Base-by-base conservation (phyloP, 306 rosid species). In the Prunus dulcis region DNA sequence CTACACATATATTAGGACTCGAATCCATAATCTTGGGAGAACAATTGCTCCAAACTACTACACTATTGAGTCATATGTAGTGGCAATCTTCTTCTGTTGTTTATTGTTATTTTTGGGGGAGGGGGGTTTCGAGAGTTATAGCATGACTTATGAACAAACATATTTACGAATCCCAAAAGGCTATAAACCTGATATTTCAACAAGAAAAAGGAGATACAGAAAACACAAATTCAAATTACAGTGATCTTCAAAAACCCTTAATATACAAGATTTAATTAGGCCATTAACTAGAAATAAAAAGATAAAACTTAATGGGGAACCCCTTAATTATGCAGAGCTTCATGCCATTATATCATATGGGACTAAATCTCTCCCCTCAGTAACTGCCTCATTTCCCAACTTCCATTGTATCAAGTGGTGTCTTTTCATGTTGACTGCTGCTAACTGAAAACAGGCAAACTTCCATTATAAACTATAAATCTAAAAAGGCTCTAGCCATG, bases 201-300 rank as follows among this genome's bases (percentile, higher is more conserved):
- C 69, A 64, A 34, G 46, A 28, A 64, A 56, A 71, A 4, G 83
- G 64, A 1, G 91, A 78, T 17, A 76, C 86, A 71, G 78, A 86
- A 53, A 61, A 27, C 60, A 46, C 32, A 46, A 61, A 38, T 38
- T 38, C 43, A 38, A 15, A 61, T 74, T 30, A 46, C 52, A 49
- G 52, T 61, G 30, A 46, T 28, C 78, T 74, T 74, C 22, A 61
- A 62, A 38, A 69, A 27, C 69, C 5, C 78, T 46, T 73, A 73
- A 73, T 73, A 27, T 62, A 61, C 78, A 74, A 27, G 60, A 61
- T 60, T n/a, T 43, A 63, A 30, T 27, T 27, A 72, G 56, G 67
- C 55, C 76, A 73, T 43, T 73, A 17, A 11, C 25, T 18, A 25
- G 58, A 58, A 60, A 25, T 4, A 60, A 52, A 41, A 18, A 27